These are phyloP conservation scores for Saccharomycopsis sp. DNA, from an alignment of 805 yeast genomes.

Conservation along the genomic window DNA sequence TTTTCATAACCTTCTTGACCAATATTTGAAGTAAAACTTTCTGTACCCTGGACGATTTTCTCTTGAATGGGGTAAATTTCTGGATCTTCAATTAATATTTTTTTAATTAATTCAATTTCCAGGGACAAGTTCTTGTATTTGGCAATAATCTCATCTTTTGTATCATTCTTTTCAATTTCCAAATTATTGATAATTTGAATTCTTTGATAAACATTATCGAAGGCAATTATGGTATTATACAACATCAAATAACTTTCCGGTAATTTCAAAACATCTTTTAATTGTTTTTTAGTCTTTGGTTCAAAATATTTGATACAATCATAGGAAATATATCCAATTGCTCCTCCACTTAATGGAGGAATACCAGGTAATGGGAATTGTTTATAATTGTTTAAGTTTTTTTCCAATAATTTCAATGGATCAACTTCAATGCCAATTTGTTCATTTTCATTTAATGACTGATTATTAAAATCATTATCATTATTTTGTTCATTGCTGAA, in stretches of 20 bases:
- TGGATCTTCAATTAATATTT: conserved; percentile 33
- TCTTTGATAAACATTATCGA: conserved; percentile 89
- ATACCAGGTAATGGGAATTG: conserved; percentile 77
- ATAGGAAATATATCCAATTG: conserved; percentile 89
- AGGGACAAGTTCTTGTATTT: conserved; percentile 36
- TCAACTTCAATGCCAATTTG: conserved; percentile 45
- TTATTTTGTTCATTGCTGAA: neutral
- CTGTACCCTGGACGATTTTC: conserved; percentile 54
- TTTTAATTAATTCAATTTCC: conserved; percentile 49
- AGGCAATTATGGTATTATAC: conserved; percentile 81
- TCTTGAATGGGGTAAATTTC: conserved; percentile 65
- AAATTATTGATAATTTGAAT: conserved; percentile 85
- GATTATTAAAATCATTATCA: conserved; percentile 44
- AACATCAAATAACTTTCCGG: conserved; percentile 94
- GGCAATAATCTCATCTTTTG: conserved; percentile 18
- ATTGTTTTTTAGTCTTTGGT: conserved; percentile 69
- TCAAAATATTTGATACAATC: conserved; percentile 97
- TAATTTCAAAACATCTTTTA: conserved; percentile 69
- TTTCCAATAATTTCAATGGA: conserved; percentile 66
- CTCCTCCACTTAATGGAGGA: conserved; percentile 87
- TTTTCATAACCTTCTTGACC: conserved; percentile 89
- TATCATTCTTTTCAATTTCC: conserved; percentile 29
- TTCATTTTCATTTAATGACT: conserved; percentile 19
- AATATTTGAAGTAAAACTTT: conserved; percentile 73
- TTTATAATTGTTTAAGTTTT: conserved; percentile 52